Evolutionary conservation across 169 alveolate genomes (phyloP).

Genomic region (Plasmodium inui): DNA sequence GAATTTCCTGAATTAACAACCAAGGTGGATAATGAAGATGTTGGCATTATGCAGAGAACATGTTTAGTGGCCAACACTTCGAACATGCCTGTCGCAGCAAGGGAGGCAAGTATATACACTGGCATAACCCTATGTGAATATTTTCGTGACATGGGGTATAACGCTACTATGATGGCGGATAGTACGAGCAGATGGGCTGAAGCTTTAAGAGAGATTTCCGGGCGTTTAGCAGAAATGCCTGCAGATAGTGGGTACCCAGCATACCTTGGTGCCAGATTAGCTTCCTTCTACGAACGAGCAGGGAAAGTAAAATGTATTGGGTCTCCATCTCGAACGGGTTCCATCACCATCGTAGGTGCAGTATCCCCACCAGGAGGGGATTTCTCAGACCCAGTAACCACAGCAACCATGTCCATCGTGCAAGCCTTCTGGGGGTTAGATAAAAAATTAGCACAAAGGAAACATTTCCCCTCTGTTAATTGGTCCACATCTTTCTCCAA

Average conservation of each 20-base stretch:
- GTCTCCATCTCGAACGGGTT: slow-evolving; percentile 98
- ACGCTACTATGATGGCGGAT: slow-evolving; percentile 99
- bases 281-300: slow-evolving; percentile 99
- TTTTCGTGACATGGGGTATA: slow-evolving; percentile 99
- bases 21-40: slow-evolving; percentile 88
- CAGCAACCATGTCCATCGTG: slow-evolving; percentile 97
- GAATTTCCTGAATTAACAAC: slow-evolving; percentile 99
- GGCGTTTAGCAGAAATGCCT: slow-evolving; percentile 99
- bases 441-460: slow-evolving; percentile 98
- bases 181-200: slow-evolving; percentile 99
- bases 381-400: slow-evolving; percentile 99
- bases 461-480: slow-evolving; percentile 99
- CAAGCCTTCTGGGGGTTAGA: slow-evolving; percentile 99
- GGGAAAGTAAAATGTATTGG: slow-evolving; percentile 97
- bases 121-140: slow-evolving; percentile 99
- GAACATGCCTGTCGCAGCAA: slow-evolving; percentile 99
- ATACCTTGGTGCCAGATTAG: slow-evolving; percentile 97
- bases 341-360: slow-evolving; percentile 99
- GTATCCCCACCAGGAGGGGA: slow-evolving; percentile 99
- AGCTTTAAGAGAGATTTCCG: slow-evolving; percentile 99
- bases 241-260: slow-evolving; percentile 99
- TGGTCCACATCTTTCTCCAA: slow-evolving; percentile 98
- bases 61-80: slow-evolving; percentile 99
- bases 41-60: slow-evolving; percentile 98
- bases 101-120: slow-evolving; percentile 99